Evolutionary conservation across 768 basidiomycete species (phyloP).

Genomic region (Boletellus ananas): DNA sequence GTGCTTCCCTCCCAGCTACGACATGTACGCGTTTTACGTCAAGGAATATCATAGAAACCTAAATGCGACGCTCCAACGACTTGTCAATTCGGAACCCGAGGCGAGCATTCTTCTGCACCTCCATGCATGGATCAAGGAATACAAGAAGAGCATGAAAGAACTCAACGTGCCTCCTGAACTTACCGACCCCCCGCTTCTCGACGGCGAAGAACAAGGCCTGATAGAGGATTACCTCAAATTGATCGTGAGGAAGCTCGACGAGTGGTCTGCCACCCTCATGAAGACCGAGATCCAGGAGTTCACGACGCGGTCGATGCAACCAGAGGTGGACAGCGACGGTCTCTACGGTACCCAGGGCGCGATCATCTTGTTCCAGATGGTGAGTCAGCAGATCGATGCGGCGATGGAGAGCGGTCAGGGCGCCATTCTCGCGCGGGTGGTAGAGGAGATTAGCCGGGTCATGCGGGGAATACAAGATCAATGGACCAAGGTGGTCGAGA

Average conservation of each 20-base stretch:
- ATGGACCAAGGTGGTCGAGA: slow-evolving; percentile 81
- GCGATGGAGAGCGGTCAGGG: slow-evolving; percentile 96
- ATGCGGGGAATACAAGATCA: slow-evolving; percentile 86
- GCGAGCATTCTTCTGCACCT: slow-evolving; percentile 87
- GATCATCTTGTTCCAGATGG: slow-evolving; percentile 96
- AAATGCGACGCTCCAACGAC: slow-evolving; percentile 64
- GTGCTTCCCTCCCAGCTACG: slow-evolving; percentile 90
- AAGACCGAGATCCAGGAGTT: slow-evolving; percentile 86
- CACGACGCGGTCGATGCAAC: slow-evolving; percentile 74
- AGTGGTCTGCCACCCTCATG: slow-evolving; percentile 95
- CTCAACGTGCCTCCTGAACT: slow-evolving; percentile 78
- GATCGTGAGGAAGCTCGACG: slow-evolving; percentile 92
- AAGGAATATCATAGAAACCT: slow-evolving; percentile 89
- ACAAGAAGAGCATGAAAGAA: slow-evolving; percentile 93
- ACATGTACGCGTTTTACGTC: slow-evolving; percentile 79
- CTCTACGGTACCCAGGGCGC: slow-evolving; percentile 89
- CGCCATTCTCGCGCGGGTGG: slow-evolving; percentile 84
- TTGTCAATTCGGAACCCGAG: slow-evolving; percentile 74
- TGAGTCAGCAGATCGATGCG: slow-evolving; percentile 93
- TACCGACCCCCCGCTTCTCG: slow-evolving; percentile 86
- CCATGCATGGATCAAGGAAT: slow-evolving; percentile 94
- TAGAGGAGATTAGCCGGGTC: slow-evolving; percentile 82
- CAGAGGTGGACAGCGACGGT: slow-evolving; percentile 86
- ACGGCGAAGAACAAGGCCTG: slow-evolving; percentile 88
- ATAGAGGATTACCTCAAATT: slow-evolving; percentile 95